Percentiles rank a stretch among this genome's conserved stretches.
These are phyloP conservation scores for Pythium aquatile DNA, from an alignment of 352 stramenopile species.

Conservation along the genomic window DNA sequence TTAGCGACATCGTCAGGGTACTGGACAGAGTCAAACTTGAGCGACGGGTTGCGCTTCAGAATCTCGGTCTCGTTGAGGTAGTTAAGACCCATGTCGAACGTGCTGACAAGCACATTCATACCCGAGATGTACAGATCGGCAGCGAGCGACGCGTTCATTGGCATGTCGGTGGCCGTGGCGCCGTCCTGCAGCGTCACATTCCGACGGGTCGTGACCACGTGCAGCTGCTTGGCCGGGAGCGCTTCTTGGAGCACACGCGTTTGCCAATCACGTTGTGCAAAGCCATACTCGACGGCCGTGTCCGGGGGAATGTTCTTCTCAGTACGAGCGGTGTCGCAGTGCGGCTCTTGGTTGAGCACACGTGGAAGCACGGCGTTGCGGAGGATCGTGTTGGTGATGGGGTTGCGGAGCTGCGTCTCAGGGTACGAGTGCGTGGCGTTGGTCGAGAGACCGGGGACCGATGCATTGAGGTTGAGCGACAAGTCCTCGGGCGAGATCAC, in stretches of 20 bases:
- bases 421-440: background rate
- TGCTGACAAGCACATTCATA: background rate
- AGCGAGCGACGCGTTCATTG: constrained; percentile 5
- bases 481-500: background rate
- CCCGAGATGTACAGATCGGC: constrained; percentile 3
- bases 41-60: background rate
- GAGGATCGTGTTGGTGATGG: constrained; percentile 12
- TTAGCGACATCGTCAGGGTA: too few species aligned
- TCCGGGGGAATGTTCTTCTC: background rate
- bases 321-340: too few species aligned
- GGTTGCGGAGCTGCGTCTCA: constrained; percentile 6
- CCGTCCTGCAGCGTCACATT: background rate
- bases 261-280: constrained; percentile 11
- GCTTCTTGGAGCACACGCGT: background rate
- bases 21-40: background rate
- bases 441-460: background rate
- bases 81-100: background rate
- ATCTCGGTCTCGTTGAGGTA: background rate
- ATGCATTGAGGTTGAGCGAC: background rate
- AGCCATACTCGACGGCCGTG: constrained; percentile 4
- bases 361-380: constrained; percentile 4
- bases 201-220: background rate
- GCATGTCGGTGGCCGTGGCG: background rate
- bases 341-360: background rate
- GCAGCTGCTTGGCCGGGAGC: background rate